phyloP scores from a whole-genome alignment of 345 rosid genomes.

The Anacardium occidentale region DNA sequence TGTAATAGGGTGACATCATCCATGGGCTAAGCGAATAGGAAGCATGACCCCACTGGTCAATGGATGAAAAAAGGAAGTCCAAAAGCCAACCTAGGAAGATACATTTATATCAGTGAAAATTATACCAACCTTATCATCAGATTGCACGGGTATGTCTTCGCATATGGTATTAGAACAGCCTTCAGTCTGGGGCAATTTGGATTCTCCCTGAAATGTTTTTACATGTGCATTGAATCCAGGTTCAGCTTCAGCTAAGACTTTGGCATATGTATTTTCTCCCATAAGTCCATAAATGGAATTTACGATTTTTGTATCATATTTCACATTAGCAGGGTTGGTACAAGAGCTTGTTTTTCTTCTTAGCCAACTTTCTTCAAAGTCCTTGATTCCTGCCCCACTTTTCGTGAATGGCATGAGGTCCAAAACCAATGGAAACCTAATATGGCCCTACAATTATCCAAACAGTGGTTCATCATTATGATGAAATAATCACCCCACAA shows the following conservation, averaged over 20 bases:
- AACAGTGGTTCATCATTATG: neutral
- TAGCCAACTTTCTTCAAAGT: conserved; percentile 19
- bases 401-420: conserved; percentile 47
- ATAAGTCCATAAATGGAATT: conserved; percentile 22
- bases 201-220: conserved; percentile 19
- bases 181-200: conserved; percentile 13
- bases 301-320: conserved; percentile 20
- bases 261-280: conserved; percentile 15
- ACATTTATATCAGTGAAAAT: neutral
- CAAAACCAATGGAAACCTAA: conserved; percentile 54
- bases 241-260: conserved; percentile 20
- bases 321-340: conserved; percentile 20
- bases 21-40: neutral
- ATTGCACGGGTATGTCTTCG: conserved; percentile 18
- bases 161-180: neutral
- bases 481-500: conserved; percentile 5
- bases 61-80: neutral
- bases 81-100: neutral
- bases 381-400: conserved; percentile 28
- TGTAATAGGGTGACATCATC: neutral
- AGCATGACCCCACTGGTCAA: neutral
- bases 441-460: conserved; percentile 53
- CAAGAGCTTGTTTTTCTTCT: conserved; percentile 26
- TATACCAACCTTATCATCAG: conserved; percentile 35
- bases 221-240: neutral